A percentile compares a stretch with the other conserved stretches of the same genome.
These are phyloP conservation scores for Paramecium bursaria DNA, from an alignment of 73 alveolate species.

Conservation along the genomic window DNA sequence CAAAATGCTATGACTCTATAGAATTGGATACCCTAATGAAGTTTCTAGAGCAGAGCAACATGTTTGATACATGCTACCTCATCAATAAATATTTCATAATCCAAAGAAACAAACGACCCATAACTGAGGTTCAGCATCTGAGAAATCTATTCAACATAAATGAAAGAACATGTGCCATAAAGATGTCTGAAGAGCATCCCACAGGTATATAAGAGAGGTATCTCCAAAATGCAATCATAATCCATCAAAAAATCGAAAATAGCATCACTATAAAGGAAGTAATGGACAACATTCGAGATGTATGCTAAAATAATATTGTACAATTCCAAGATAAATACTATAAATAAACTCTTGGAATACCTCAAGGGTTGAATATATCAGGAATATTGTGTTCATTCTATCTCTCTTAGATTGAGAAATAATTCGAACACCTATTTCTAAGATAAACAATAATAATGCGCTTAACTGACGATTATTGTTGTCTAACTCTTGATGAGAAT, in stretches of 20 bases:
- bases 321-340: conserved; percentile 30
- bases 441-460: conserved; percentile 17
- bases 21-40: conserved; percentile 70
- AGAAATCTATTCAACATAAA: conserved; percentile 14
- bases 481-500: background rate
- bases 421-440: too few relatives aligned
- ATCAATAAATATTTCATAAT: conserved; percentile 62
- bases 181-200: background rate
- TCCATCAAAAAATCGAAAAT: background rate
- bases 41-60: conserved; percentile 73
- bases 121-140: background rate
- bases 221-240: background rate
- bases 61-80: conserved; percentile 61
- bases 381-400: conserved; percentile 50
- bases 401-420: conserved; percentile 12
- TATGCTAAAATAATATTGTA: conserved; percentile 44
- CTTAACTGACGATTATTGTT: conserved; percentile 43
- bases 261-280: conserved; percentile 12
- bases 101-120: conserved; percentile 55
- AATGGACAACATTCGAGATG: background rate
- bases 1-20: conserved; percentile 86
- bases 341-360: conserved; percentile 15
- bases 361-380: conserved; percentile 54
- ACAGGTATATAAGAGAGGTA: background rate
- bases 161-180: conserved; percentile 61